These are phyloP conservation scores for Mrakiaceae sp. DNA, from an alignment of 1,284 basidiomycete genomes.

Conservation along the genomic window DNA sequence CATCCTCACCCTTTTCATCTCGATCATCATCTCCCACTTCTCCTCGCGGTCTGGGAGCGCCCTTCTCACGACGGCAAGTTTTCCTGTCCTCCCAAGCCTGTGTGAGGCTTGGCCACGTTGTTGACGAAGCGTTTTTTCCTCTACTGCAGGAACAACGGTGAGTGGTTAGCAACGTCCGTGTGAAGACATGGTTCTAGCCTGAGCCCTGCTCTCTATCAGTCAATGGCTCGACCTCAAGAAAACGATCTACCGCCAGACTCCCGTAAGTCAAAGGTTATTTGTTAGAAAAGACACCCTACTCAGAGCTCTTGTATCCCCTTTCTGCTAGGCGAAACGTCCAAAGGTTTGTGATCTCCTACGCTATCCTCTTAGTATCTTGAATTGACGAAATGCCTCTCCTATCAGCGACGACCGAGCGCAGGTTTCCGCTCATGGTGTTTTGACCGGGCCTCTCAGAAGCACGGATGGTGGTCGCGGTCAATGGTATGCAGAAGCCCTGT, in stretches of 20 bases:
- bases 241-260: slow-evolving; percentile 74
- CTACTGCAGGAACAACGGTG: not conserved
- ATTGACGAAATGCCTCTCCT: no score
- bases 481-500: slow-evolving; percentile 34
- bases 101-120: no score
- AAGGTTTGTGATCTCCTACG: slow-evolving; percentile 27
- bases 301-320: no score
- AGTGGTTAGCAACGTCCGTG: no score
- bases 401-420: not conserved
- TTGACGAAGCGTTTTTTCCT: not conserved
- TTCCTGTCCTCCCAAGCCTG: not conserved
- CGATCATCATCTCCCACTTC: slow-evolving; percentile 94
- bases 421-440: slow-evolving; percentile 74
- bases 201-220: slow-evolving; percentile 24
- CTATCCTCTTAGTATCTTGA: no score
- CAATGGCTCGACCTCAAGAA: slow-evolving; percentile 93
- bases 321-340: slow-evolving; percentile 53
- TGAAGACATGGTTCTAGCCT: no score
- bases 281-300: no score
- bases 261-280: slow-evolving; percentile 26
- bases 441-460: slow-evolving; percentile 77
- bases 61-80: slow-evolving; percentile 52
- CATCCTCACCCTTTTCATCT: slow-evolving; percentile 55
- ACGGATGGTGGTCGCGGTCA: slow-evolving; percentile 81
- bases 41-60: slow-evolving; percentile 71